Conservation (phyloP, 169 alveolate species). For the Cryptosporidium baileyi region DNA sequence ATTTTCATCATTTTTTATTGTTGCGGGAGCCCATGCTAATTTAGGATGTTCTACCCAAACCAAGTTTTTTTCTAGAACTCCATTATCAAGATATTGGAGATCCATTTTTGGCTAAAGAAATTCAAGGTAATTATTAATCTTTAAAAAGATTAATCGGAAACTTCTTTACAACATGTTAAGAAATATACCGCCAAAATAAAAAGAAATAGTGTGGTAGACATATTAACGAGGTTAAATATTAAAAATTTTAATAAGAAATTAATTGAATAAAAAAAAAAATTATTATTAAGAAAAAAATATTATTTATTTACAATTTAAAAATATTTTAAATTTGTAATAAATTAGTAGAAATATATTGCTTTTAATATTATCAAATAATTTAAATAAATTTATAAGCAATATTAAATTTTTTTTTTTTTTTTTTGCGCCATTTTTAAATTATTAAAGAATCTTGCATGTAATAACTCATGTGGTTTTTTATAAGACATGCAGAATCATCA, state of each 20-base stretch:
- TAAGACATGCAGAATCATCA: slow-evolving; percentile 65
- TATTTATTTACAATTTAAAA: too few relatives aligned
- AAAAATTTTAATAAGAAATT: too few relatives aligned
- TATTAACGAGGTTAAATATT: slow-evolving; percentile 15
- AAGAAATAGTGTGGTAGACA: slow-evolving; percentile 43
- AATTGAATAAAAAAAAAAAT: too few relatives aligned
- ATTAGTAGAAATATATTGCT: too few relatives aligned
- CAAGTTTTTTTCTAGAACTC: slow-evolving; percentile 6
- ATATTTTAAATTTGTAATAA: too few relatives aligned
- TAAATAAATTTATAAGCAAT: too few relatives aligned
- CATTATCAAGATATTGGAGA: slow-evolving; percentile 31
- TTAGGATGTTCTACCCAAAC: slow-evolving; percentile 64
- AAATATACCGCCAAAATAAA: slow-evolving; percentile 56
- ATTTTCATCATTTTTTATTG: slow-evolving; percentile 3
- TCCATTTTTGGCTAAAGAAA: background rate
- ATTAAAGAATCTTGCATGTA: too few relatives aligned
- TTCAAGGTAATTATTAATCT: background rate
- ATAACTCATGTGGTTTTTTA: slow-evolving; percentile 70
- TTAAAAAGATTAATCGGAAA: background rate
- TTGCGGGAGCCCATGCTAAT: slow-evolving; percentile 68
- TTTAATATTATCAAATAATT: too few relatives aligned
- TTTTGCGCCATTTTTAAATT: too few relatives aligned
- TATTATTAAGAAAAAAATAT: too few relatives aligned
- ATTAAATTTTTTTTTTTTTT: too few relatives aligned
- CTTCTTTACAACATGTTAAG: slow-evolving; percentile 17